Base-by-base conservation (phyloP, 441 rosid genomes). In the Dalechampia spathulata region DNA sequence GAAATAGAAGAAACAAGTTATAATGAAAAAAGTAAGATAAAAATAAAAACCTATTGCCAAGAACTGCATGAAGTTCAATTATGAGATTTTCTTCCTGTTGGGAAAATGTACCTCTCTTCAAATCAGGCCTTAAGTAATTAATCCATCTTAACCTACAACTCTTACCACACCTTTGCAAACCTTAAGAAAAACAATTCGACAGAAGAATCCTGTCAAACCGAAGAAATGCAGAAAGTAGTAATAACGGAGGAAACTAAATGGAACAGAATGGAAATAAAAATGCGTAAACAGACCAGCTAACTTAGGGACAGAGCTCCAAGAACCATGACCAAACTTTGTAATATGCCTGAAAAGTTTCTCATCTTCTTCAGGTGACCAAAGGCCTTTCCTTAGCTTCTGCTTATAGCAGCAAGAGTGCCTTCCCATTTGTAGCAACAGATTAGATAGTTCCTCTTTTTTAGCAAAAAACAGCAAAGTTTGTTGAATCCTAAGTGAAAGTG, bases 281-380 rank as follows among this genome's bases (percentile, higher is more conserved):
- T 0, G 5, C 13, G n/a, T 7, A 15, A 39, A 39, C 19, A 39
- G 19, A 87, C 98, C 98, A 12, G 98, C 96, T 23, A 74, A 78
- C 61, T 85, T 87, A 25, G 98, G 98, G 59, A 90, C 98, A 60
- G 96, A 83, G 73, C 98, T 87, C 98, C 98, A 90, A 45, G 96
- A 90, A 9, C 96, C 98, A 66, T 80, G 95, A 17, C 98, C 98
- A 42, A 70, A 79, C 63, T 75, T 83, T 6, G 85, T 80, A 57
- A 90, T 87, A 67, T 83, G 77, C 67, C 73, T 75, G 20, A 87
- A 78, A 64, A 90, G 96, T 56, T 85, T 90, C 78, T 84, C 93
- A 55, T 90, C 97, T 84, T 90, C 97, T 47, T 90, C 97, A 32
- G 95, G 97, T 22, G 97, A 90, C 97, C 97, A 90, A 28, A 90